Base-by-base conservation (phyloP, 768 basidiomycete genomes). In the Dentipellis sp. region DNA sequence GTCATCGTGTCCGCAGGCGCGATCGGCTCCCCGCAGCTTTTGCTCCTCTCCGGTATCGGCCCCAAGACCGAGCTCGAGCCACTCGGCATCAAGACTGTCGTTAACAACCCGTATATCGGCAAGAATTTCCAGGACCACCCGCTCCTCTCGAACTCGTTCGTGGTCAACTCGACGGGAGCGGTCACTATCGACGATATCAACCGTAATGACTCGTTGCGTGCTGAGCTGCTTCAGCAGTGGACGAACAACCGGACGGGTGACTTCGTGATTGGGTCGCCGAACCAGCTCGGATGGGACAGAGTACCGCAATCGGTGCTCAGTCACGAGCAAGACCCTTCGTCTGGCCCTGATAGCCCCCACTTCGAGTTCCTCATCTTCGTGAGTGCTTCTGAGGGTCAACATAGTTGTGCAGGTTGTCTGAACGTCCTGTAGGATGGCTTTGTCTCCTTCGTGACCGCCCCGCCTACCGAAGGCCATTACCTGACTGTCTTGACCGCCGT, bases 401-500 rank as follows among this genome's bases (percentile, higher is more conserved):
- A 6, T 50, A 14, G 47, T 35, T 29, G 3, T n/a, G 21, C n/a
- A 17, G 23, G 4, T 42, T 10, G 50, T 29, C 19, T 40, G 12
- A 10, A 8, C 50, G 36, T 40, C 39, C 29, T 29, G 29, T 29
- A 56, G 55, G 49, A 56, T 14, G 55, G 48, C 40, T 56, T 50
- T n/a, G 55, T 56, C 1, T 56, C 55, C 10, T 56, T 56, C 38
- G 17, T 48, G 7, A 22, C n/a, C 16, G 10, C 47, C 5, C 11
- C 55, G 9, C 48, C 55, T 21, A 3, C 55, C 10, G 50, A 47
- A 14, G 55, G 55, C 8, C 35, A 54, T 29, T 58, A 34, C 54
- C 40, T 58, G 35, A 58, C 19, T 16, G 10, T 60, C 11, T 42
- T 51, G 50, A 40, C 53, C 21, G 49, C 42, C 53, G 55, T 62